These are phyloP conservation scores for Bjerkandera adusta DNA, from an alignment of 1,284 basidiomycete species.

Conservation along the genomic window DNA sequence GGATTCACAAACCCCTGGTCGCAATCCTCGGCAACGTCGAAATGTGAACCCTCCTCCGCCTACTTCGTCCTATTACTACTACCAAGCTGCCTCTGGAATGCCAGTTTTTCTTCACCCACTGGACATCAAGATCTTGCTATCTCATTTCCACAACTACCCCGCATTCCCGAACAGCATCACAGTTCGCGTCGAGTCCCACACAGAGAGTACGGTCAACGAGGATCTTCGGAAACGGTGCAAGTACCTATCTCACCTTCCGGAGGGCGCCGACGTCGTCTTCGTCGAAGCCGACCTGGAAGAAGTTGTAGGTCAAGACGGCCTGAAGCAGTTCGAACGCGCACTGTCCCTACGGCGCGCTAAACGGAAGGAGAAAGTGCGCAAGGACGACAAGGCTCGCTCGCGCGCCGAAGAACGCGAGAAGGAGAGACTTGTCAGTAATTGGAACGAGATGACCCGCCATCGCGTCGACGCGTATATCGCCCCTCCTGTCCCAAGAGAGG, in stretches of 20 bases:
- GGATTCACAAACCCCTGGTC: constrained; percentile 26
- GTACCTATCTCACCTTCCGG: constrained; percentile 91
- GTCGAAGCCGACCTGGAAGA: constrained; percentile 83
- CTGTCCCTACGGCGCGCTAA: constrained; percentile 74
- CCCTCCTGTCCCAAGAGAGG: constrained; percentile 15
- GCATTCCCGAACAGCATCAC: constrained; percentile 84
- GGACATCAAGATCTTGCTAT: constrained; percentile 90
- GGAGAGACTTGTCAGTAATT: constrained; percentile 35
- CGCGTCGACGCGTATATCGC: constrained; percentile 21
- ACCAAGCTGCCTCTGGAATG: constrained; percentile 91
- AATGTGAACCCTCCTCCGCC: constrained; percentile 82
- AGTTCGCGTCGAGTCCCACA: constrained; percentile 76
- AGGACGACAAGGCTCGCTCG: constrained; percentile 79
- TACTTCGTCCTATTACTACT: constrained; percentile 89
- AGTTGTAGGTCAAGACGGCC: constrained; percentile 70
- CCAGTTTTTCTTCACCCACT: constrained; percentile 94
- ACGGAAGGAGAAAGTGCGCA: constrained; percentile 74
- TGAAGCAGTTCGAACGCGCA: constrained; percentile 79
- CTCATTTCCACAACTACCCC: constrained; percentile 82
- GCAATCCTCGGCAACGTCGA: constrained; percentile 55
- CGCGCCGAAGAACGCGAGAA: constrained; percentile 79
- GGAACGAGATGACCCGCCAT: constrained; percentile 19
- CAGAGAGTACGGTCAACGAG: constrained; percentile 83
- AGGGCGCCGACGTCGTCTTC: constrained; percentile 92
- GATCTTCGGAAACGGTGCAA: constrained; percentile 93